Percentiles rank a stretch among this genome's conserved stretches.
These are phyloP conservation scores for Dalbergia cochinchinensis DNA, from an alignment of 306 rosid genomes.

Conservation along the genomic window DNA sequence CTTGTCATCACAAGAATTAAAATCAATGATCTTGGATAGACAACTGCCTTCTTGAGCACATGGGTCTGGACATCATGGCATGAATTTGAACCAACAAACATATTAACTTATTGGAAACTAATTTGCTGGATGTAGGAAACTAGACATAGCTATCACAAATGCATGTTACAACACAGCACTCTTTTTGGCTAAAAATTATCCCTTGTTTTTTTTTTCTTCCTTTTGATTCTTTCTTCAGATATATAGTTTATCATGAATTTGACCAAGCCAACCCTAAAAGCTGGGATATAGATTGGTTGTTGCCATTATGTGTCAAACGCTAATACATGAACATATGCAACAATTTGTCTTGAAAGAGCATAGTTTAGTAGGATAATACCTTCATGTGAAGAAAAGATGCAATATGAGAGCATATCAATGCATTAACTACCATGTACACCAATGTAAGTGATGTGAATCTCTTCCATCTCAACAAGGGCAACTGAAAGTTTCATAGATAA, in stretches of 20 bases:
- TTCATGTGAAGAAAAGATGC: background rate
- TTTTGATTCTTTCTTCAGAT: no score
- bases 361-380: background rate
- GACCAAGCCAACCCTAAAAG: no score
- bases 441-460: background rate
- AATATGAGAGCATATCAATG: background rate
- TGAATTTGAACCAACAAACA: background rate
- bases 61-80: background rate
- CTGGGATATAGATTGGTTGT: no score
- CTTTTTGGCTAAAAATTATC: no score
- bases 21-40: background rate
- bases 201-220: no score
- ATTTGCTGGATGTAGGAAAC: background rate
- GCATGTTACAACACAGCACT: background rate
- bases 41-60: background rate
- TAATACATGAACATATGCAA: no score
- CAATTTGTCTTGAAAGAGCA: no score
- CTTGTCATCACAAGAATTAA: background rate
- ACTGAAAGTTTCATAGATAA: background rate
- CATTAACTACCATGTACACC: background rate
- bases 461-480: background rate
- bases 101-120: background rate
- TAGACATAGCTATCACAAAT: background rate
- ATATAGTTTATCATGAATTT: no score
- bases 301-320: no score